A percentile compares a stretch with the other conserved stretches of the same genome.
phyloP scores from a whole-genome alignment of 1,139 yeast genomes.

The Taphrina deformans region DNA sequence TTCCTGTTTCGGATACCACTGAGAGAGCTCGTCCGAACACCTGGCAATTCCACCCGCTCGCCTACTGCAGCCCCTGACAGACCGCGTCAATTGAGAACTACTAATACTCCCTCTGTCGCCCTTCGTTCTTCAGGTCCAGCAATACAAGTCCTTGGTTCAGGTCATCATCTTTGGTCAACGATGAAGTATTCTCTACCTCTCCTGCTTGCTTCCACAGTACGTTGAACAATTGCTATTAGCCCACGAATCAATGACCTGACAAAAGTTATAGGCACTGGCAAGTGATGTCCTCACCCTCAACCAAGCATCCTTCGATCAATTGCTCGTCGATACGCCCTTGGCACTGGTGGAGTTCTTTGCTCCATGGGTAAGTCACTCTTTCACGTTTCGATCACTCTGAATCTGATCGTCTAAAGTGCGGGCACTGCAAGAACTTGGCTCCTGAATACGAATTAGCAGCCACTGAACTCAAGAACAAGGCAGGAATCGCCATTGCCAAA shows the following conservation, averaged over 20 bases:
- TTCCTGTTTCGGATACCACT: neutral
- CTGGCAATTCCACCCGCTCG: constrained; percentile 1
- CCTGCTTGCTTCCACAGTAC: constrained; percentile 2
- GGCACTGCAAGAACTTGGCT: constrained; percentile 91
- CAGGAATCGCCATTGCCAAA: constrained; percentile 75
- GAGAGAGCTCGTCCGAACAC: constrained; percentile 1
- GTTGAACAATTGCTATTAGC: neutral
- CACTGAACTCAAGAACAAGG: constrained; percentile 59
- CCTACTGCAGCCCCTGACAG: neutral
- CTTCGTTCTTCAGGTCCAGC: constrained; percentile 8
- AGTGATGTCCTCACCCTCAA: constrained; percentile 83
- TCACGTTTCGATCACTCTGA: neutral
- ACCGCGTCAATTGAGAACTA: neutral
- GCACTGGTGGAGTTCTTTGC: constrained; percentile 95
- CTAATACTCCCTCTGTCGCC: constrained; percentile 5
- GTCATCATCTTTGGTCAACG: neutral
- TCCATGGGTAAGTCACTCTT: constrained; percentile 65
- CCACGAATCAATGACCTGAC: neutral
- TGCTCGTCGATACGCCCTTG: constrained; percentile 69
- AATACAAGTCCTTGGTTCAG: neutral
- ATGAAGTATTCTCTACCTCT: constrained; percentile 10
- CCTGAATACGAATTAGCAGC: constrained; percentile 92
- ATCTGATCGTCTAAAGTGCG: constrained; percentile 44
- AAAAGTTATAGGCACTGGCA: constrained; percentile 55
- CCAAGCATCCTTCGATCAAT: constrained; percentile 55